Conservation (phyloP, 1,284 basidiomycete genomes). For the Cerioporus squamosus region DNA sequence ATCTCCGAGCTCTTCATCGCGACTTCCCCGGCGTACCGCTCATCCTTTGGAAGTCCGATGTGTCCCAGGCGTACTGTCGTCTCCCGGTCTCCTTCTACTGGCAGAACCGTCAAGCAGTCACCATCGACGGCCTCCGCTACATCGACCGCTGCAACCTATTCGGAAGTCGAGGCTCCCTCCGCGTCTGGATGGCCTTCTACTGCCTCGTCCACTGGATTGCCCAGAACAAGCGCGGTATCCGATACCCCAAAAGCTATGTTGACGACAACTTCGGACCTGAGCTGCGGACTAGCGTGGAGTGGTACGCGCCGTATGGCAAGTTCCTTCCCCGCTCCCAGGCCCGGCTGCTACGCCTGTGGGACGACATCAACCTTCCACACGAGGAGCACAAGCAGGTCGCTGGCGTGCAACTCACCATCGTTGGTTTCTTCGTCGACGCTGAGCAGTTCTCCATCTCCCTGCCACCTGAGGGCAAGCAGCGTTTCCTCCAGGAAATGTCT, state of each 20-base stretch:
- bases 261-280: background rate
- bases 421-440: background rate
- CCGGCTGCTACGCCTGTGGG: conserved; percentile 1
- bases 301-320: conserved; percentile 1
- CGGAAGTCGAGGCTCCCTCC: background rate
- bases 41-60: background rate
- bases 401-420: background rate
- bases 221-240: background rate
- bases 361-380: conserved; percentile 3
- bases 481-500: background rate
- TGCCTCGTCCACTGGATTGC: background rate
- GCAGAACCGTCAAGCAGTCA: background rate
- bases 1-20: background rate
- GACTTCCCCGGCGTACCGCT: background rate
- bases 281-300: background rate
- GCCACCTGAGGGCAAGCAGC: background rate
- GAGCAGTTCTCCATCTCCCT: background rate
- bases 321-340: background rate
- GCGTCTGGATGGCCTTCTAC: background rate
- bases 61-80: background rate
- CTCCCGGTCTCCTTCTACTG: background rate
- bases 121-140: background rate
- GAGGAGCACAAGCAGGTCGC: background rate
- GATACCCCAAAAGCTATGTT: background rate
- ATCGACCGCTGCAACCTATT: background rate